Evolutionary conservation across 305 asterid species (phyloP).

Genomic region (Plantago lanceolata): DNA sequence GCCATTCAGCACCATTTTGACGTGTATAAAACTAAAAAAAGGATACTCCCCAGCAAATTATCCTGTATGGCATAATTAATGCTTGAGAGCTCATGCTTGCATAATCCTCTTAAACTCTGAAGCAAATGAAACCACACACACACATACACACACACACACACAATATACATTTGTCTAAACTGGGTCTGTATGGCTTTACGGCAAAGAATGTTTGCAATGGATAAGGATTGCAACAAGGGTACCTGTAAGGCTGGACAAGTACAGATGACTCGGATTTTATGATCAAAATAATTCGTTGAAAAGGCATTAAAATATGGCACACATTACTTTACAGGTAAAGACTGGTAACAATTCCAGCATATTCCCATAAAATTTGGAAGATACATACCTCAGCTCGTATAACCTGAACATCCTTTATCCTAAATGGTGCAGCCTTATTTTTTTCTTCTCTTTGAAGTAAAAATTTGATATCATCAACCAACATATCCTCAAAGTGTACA

Average conservation of each 20-base stretch:
- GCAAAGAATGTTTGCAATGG: background rate
- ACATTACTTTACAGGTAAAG: background rate
- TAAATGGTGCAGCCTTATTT: slow-evolving; percentile 44
- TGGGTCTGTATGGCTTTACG: too few relatives aligned
- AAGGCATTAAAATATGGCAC: background rate
- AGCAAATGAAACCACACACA: too few relatives aligned
- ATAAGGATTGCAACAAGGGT: background rate
- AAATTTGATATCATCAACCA: slow-evolving; percentile 54
- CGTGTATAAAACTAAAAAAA: too few relatives aligned
- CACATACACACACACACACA: too few relatives aligned
- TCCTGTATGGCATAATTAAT: too few relatives aligned
- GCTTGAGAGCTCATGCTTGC: background rate
- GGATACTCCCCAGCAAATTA: background rate
- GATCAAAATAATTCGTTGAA: background rate
- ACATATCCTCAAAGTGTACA: slow-evolving; percentile 46
- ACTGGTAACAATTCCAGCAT: background rate
- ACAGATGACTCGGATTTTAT: background rate
- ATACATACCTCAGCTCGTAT: slow-evolving; percentile 78
- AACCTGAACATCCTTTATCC: slow-evolving; percentile 74
- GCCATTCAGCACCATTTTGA: background rate
- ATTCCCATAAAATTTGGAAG: background rate
- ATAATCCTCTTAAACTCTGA: background rate
- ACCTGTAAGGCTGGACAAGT: background rate
- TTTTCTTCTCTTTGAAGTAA: slow-evolving; percentile 61
- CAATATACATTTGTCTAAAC: too few relatives aligned